phyloP scores from a whole-genome alignment of 305 asterid genomes.

The Fraxinus angustifolia region DNA sequence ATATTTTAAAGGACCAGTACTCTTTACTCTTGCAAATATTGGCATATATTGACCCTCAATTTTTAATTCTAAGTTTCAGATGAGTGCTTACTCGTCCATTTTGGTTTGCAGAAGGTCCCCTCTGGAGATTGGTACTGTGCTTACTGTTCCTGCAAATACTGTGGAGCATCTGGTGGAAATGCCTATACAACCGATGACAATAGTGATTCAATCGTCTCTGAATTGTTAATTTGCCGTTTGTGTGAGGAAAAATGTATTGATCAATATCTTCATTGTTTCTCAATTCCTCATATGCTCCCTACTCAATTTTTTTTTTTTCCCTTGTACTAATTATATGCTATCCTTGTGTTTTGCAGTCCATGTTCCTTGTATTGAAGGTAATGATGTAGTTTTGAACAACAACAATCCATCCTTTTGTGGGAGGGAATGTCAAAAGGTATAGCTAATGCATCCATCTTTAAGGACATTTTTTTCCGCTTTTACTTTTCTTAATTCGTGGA shows the following conservation, averaged over 20 bases:
- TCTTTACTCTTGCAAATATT: constrained; percentile 5
- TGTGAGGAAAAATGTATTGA: constrained; percentile 85
- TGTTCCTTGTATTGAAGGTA: constrained; percentile 43
- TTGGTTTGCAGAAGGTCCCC: constrained; percentile 53
- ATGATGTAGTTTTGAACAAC: constrained; percentile 37
- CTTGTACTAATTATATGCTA: constrained; percentile 14
- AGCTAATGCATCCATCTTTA: not conserved
- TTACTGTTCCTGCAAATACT: constrained; percentile 87
- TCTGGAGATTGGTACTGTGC: constrained; percentile 85
- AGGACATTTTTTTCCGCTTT: not conserved
- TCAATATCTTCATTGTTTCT: constrained; percentile 7
- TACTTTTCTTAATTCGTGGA: not conserved
- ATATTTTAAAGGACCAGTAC: not conserved
- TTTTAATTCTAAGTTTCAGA: constrained; percentile 8
- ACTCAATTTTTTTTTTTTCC: not conserved
- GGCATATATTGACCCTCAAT: constrained; percentile 5
- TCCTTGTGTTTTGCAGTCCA: constrained; percentile 57
- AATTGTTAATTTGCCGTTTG: constrained; percentile 50
- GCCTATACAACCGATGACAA: constrained; percentile 36
- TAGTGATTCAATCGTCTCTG: constrained; percentile 30
- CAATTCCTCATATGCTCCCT: constrained; percentile 4
- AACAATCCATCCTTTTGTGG: constrained; percentile 62
- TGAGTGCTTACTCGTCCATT: constrained; percentile 9
- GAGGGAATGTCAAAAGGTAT: not conserved
- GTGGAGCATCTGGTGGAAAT: constrained; percentile 56